Evolutionary conservation across 192 early-diverging fungal species (phyloP).

Genomic region (Podila epigama): DNA sequence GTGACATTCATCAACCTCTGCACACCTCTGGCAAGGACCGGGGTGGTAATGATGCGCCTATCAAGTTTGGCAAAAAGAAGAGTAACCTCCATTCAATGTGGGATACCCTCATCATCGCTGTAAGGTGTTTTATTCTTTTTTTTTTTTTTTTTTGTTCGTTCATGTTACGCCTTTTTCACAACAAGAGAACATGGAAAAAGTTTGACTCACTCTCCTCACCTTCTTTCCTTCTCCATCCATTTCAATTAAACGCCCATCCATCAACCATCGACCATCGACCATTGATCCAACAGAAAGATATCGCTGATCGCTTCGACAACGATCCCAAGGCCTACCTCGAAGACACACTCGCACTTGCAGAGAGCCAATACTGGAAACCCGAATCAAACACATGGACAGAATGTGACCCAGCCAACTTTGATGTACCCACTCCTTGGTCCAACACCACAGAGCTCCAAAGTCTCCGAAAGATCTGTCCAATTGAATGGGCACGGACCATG

Average conservation of each 20-base stretch:
- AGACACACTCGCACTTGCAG: constrained; percentile 20
- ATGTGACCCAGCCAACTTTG: constrained; percentile 11
- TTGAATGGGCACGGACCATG: constrained; percentile 41
- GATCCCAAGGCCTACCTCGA: constrained; percentile 37
- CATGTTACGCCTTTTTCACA: not conserved
- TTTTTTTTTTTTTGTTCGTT: not conserved
- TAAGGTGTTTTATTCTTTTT: constrained; percentile 10
- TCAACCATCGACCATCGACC: not conserved
- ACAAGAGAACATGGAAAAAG: not conserved
- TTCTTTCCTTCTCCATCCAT: not conserved
- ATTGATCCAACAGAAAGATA: constrained; percentile 23
- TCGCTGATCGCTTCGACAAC: constrained; percentile 22
- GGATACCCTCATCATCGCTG: constrained; percentile 42
- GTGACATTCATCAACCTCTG: constrained; percentile 57
- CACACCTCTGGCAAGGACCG: constrained; percentile 34
- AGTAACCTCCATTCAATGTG: constrained; percentile 47
- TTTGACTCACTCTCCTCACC: not conserved
- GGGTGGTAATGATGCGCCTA: constrained; percentile 38
- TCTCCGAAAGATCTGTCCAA: constrained; percentile 43
- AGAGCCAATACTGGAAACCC: constrained; percentile 9
- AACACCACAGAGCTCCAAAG: not conserved
- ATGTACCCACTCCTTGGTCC: constrained; percentile 26
- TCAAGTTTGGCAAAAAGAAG: constrained; percentile 35
- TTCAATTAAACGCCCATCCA: not conserved
- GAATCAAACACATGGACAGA: constrained; percentile 22